Base-by-base conservation (phyloP, 805 yeast genomes). In the Wickerhamiella occidentalis region DNA sequence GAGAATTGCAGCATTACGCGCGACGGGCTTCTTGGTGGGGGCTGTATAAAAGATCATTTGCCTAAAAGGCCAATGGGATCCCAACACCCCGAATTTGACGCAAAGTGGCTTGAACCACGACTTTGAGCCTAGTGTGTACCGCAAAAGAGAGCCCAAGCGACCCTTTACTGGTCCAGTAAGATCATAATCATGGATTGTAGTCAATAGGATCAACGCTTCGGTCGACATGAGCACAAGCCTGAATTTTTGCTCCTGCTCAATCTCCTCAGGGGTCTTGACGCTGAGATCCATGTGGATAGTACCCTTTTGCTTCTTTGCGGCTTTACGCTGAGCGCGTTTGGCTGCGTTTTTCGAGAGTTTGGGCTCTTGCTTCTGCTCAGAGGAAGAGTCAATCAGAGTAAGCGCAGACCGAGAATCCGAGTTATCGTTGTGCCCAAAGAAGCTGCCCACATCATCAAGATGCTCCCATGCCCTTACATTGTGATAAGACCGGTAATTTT, bases 1-100 rank as follows among this genome's bases (percentile, higher is more conserved):
- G 52, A 67, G 56, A 9, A 70, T 61, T 2, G 71, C 71, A 1
- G 71, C 71, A 28, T 65, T 58, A 23, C 73, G 58, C 1, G 72
- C 71, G 12, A 68, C 65, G 2, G 73, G 72, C 49, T 64, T 62
- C 48, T 58, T 63, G 5, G 71, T 63, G 12, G 65, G 61, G 13
- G 68, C 55, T 18, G 69, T 64, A 52, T 63, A 70, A 52, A 68
- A 66, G 21, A 66, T 65, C 6, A 71, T 56, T 51, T 70, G 65
- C 8, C 70, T 58, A 55, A 70, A 70, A 11, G 74, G 74, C 74
- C 73, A 70, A 54, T 70, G 74, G 45, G 69, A 68, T 1, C 69
- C 73, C 23, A 70, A 48, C 17, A 70, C 58, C 1, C 73, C 73
- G 59, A 70, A 56, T 17, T 68, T 61, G n/a, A 70, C 62, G 35